These are phyloP conservation scores for Stachybotrys chartarum DNA, from an alignment of 2,329 filamentous ascomycete genomes.

Conservation along the genomic window DNA sequence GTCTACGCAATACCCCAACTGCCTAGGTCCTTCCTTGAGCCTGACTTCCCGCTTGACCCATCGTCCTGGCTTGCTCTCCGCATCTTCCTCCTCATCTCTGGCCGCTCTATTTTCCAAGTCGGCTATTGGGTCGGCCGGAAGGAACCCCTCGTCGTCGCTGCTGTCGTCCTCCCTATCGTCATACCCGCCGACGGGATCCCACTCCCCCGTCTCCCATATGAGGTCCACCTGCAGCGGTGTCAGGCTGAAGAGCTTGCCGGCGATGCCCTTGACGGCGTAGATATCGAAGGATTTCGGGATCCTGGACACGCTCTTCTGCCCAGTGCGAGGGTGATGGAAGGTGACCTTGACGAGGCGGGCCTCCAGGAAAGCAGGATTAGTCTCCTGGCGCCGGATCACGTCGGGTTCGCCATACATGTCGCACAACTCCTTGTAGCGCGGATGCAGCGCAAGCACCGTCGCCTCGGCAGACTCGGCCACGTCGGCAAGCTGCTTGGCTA, in stretches of 20 bases:
- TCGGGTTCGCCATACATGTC: constrained; percentile 66
- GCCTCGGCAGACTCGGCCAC: constrained; percentile 45
- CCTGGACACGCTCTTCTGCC: constrained; percentile 26
- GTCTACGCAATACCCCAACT: constrained; percentile 79
- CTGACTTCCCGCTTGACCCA: constrained; percentile 76
- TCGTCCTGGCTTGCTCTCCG: constrained; percentile 33
- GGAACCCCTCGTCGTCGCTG: constrained; percentile 44
- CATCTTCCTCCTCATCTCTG: constrained; percentile 15
- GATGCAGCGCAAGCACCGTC: constrained; percentile 56
- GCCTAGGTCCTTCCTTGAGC: constrained; percentile 69
- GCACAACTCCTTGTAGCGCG: constrained; percentile 68
- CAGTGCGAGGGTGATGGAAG: constrained; percentile 27
- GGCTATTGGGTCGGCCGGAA: constrained; percentile 18
- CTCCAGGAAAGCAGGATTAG: constrained; percentile 76
- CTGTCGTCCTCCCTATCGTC: constrained; percentile 50
- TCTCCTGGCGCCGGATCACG: constrained; percentile 45
- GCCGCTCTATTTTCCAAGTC: constrained; percentile 5
- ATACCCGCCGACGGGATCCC: constrained; percentile 67
- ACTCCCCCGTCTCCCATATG: constrained; percentile 86
- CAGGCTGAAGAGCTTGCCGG: constrained; percentile 61
- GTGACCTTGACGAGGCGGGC: constrained; percentile 65
- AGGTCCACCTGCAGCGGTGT: constrained; percentile 58
- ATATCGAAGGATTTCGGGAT: constrained; percentile 74
- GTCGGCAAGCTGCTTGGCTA: constrained; percentile 65
- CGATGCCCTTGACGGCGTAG: constrained; percentile 74